Percentiles rank a stretch among this genome's conserved stretches.
Conservation (phyloP, 2,329 filamentous ascomycete species). For the Penicillium sp. region DNA sequence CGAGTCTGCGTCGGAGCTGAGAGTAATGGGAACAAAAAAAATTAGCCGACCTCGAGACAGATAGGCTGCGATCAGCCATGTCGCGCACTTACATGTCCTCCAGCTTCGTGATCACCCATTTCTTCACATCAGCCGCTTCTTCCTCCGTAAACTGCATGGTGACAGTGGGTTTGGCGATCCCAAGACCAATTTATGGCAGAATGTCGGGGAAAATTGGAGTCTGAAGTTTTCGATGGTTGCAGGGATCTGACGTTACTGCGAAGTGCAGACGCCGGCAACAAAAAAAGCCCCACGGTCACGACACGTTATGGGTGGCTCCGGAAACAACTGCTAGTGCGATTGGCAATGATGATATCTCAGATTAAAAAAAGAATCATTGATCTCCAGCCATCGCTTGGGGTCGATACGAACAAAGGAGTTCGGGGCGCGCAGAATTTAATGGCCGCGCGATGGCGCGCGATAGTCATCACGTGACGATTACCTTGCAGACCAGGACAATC, state of each 20-base stretch:
- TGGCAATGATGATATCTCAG: no score
- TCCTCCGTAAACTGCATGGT: slow-evolving; percentile 55
- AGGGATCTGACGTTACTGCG: slow-evolving; percentile 13
- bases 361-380: no score
- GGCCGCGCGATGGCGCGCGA: no score
- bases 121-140: slow-evolving; percentile 54
- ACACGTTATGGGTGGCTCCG: no score
- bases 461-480: no score
- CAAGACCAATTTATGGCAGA: no score
- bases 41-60: slow-evolving; percentile 5
- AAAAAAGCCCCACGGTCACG: no score
- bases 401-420: no score
- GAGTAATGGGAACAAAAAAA: not conserved
- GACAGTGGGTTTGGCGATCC: not conserved
- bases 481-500: no score
- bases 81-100: slow-evolving; percentile 52
- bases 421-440: no score
- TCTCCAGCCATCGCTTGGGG: no score
- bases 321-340: no score
- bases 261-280: slow-evolving; percentile 9
- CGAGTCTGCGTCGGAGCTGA: slow-evolving; percentile 59
- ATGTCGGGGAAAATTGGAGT: slow-evolving; percentile 1
- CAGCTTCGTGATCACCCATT: slow-evolving; percentile 58
- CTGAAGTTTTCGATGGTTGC: slow-evolving; percentile 3
- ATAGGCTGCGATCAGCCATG: not conserved